These are phyloP conservation scores for Ajuga reptans DNA, from an alignment of 305 asterid species.

Conservation along the genomic window DNA sequence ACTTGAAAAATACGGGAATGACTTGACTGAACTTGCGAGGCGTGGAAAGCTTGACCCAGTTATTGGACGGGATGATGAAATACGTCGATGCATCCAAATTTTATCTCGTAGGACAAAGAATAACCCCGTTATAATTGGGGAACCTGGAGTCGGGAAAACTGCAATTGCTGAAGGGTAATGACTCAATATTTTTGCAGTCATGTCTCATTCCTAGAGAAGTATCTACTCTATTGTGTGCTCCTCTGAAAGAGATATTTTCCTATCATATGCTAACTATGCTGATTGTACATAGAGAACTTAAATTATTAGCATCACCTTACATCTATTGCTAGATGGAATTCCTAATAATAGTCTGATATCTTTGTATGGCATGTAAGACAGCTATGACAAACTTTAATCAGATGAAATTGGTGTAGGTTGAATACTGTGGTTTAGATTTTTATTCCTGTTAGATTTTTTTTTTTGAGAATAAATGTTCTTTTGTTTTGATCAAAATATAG, in stretches of 20 bases:
- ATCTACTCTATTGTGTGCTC: background rate
- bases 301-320: background rate
- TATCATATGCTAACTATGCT: background rate
- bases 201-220: background rate
- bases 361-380: background rate
- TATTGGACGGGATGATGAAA: slow-evolving; percentile 77
- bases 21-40: slow-evolving; percentile 73
- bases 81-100: slow-evolving; percentile 72
- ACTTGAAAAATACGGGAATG: slow-evolving; percentile 73
- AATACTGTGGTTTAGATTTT: background rate
- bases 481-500: background rate
- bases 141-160: slow-evolving; percentile 85
- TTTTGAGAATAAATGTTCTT: background rate
- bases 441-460: background rate
- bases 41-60: slow-evolving; percentile 80
- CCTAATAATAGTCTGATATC: background rate
- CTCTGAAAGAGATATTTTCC: background rate
- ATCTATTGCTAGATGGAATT: background rate
- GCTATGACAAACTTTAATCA: background rate
- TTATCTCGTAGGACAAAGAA: slow-evolving; percentile 68
- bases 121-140: slow-evolving; percentile 76
- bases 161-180: slow-evolving; percentile 81
- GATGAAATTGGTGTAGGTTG: background rate
- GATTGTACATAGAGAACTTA: slow-evolving; percentile 4
- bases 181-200: slow-evolving; percentile 3